Conservation (phyloP, 257 asterid genomes). For the Forsythia viridissima region DNA sequence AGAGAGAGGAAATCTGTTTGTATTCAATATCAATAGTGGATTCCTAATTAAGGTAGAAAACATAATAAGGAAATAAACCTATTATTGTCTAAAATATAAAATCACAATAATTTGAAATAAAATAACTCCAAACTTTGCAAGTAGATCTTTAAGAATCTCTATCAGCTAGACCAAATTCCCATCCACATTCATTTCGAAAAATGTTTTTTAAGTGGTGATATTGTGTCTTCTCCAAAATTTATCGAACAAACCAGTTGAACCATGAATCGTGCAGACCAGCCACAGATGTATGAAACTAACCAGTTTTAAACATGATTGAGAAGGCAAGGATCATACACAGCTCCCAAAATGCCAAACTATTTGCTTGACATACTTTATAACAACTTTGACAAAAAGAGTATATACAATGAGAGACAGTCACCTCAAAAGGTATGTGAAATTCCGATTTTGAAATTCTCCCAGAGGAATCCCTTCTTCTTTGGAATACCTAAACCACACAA, state of each 20-base stretch:
- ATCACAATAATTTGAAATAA: background rate
- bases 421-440: slow-evolving; percentile 84
- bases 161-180: background rate
- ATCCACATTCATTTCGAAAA: background rate
- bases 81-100: background rate
- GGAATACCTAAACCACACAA: slow-evolving; percentile 65
- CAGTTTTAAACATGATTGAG: background rate
- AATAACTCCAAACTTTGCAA: background rate
- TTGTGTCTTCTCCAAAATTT: background rate
- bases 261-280: background rate
- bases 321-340: background rate
- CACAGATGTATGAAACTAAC: background rate
- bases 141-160: background rate
- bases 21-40: background rate
- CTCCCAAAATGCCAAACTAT: slow-evolving; percentile 1
- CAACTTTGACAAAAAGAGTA: background rate
- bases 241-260: background rate
- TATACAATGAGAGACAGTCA: slow-evolving; percentile 28
- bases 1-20: background rate
- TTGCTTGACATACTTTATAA: background rate
- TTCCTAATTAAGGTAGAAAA: background rate
- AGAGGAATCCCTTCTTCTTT: slow-evolving; percentile 80
- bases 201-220: background rate
- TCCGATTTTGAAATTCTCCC: slow-evolving; percentile 53
- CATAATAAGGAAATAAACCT: background rate